Evolutionary conservation across 139 green algal species (phyloP), one percentile per base, ranked within the genome.

Genomic region (Coccomyxa sp.): DNA sequence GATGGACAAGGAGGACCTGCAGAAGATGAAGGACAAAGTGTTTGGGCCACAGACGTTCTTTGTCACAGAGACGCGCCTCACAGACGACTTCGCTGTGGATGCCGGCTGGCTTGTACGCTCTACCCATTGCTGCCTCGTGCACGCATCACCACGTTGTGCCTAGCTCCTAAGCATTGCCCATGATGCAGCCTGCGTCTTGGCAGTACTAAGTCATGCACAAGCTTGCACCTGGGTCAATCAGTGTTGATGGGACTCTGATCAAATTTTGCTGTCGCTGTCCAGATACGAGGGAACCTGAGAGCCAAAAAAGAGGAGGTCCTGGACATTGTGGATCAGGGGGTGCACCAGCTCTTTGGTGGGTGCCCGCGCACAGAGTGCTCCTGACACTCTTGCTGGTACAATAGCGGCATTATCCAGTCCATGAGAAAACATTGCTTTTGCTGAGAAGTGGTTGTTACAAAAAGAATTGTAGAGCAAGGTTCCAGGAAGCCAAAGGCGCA

Each of bases 281-380:
- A 84, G 81, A 85, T 97, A 13, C 88, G 91, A 27, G 95, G 96
- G 80, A 98, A 98, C 90, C 89, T 98, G 79, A 84, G 95, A 10
- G 90, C 87, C 0, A 75, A 84, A 30, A 74, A 82, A 67, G 84
- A 91, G 67, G 78, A 90, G 38, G 88, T 94, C 18, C 95, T 94
- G 82, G 82, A 86, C 10, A 83, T 87, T 58, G 79, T 95, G 17
- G 74, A 85, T 17, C 63, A 79, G 0, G 86, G 83, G 45, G n/a
- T 94, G 31, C 80, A 90, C 23, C 76, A 91, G 38, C 66, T 91
- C 38, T 93, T 93, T 83, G 87, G 83, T 86, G 79, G 85, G 66
- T 45, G 58, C 57, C 38, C 38, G 38, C 7, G 38, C 38, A 51
- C 7, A 51, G 7, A 51, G 38, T 51, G 38, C 38, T 51, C 38